Evolutionary conservation across 495 filamentous ascomycete species (phyloP).

Genomic region (Bryoglossum gracile): DNA sequence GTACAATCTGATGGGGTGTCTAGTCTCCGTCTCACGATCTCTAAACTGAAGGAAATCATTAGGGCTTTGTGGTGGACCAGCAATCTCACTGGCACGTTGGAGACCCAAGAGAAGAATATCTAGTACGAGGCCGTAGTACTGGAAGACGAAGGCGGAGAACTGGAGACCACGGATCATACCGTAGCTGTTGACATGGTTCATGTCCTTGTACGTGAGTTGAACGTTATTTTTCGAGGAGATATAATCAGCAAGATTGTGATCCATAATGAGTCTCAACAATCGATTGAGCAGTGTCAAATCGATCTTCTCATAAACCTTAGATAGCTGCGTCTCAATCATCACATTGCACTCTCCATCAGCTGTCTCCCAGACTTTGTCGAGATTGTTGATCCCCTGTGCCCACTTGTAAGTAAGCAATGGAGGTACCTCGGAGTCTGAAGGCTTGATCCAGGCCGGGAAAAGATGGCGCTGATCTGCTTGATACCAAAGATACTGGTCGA

Average conservation of each 20-base stretch:
- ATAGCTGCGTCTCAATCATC: conserved; percentile 96
- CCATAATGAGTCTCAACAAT: conserved; percentile 92
- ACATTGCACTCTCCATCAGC: conserved; percentile 96
- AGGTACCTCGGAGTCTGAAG: conserved; percentile 97
- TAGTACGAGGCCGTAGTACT: conserved; percentile 95
- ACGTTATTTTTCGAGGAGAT: conserved; percentile 99
- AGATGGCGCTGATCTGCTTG: conserved; percentile 97
- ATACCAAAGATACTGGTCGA: conserved; percentile 99
- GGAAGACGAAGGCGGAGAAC: conserved; percentile 98
- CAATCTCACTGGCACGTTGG: conserved; percentile 93
- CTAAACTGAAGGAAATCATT: conserved; percentile 99
- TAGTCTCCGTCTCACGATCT: conserved; percentile 81
- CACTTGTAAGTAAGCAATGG: conserved; percentile 96
- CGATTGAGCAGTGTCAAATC: conserved; percentile 94
- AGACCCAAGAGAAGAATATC: conserved; percentile 89
- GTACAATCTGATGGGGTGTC: conserved; percentile 93
- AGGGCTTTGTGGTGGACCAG: conserved; percentile 89
- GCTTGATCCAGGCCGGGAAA: conserved; percentile 99
- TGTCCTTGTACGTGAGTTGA: conserved; percentile 98
- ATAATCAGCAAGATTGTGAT: conserved; percentile 98
- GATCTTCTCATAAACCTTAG: conserved; percentile 99
- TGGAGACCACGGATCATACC: conserved; percentile 96
- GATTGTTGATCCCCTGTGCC: conserved; percentile 99
- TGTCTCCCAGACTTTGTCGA: conserved; percentile 95
- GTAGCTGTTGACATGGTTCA: conserved; percentile 99